A percentile compares a stretch with the other conserved stretches of the same genome.
These are phyloP conservation scores for Gastrolobium villosum DNA, from an alignment of 306 rosid species.

Conservation along the genomic window DNA sequence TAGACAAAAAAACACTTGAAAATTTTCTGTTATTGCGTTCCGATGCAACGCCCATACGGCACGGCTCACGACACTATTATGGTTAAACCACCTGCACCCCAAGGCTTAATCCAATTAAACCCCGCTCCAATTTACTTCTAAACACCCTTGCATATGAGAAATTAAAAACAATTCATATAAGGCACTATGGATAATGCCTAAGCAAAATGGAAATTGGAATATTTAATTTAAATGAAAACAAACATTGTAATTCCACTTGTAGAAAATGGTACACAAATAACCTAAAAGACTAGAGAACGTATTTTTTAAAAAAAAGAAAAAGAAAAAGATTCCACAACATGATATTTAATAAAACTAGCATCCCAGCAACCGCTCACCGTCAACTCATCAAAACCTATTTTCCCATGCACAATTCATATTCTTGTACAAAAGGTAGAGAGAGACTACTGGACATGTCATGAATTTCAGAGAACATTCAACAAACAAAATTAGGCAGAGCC, in stretches of 20 bases:
- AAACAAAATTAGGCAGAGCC: constrained; percentile 54
- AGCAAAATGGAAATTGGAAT: background rate
- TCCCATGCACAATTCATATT: constrained; percentile 28
- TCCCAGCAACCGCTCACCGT: constrained; percentile 30
- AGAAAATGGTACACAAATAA: constrained; percentile 49
- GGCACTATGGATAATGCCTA: background rate
- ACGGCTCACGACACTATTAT: too few species aligned
- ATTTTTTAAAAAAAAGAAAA: background rate
- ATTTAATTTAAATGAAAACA: constrained; percentile 21
- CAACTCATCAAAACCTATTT: constrained; percentile 34
- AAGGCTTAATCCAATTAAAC: too few species aligned
- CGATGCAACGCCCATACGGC: too few species aligned
- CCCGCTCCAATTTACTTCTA: background rate
- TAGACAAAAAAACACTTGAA: too few species aligned
- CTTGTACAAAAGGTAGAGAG: constrained; percentile 20
- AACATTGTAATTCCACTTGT: constrained; percentile 23
- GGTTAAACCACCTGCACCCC: too few species aligned
- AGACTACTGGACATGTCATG: constrained; percentile 23
- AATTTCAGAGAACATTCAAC: constrained; percentile 39
- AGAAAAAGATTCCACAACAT: constrained; percentile 44
- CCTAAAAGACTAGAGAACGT: constrained; percentile 22
- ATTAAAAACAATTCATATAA: background rate
- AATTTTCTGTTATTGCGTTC: too few species aligned
- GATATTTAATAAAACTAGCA: constrained; percentile 43
- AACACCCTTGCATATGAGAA: background rate